Conservation (phyloP, 23 red algal species). For the Gracilaria caudata region DNA sequence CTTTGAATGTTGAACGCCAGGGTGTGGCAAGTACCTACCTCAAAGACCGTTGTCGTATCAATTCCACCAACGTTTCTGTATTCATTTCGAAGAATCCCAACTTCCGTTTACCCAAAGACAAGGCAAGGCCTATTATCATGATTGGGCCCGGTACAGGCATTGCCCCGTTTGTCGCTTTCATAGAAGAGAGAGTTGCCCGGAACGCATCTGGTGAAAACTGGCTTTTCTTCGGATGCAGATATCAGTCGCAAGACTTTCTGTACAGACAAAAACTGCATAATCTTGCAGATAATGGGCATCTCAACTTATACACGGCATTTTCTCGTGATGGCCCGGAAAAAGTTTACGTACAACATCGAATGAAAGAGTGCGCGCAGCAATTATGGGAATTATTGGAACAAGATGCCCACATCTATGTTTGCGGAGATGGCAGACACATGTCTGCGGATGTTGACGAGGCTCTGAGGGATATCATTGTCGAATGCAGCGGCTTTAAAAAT, state of each 20-base stretch:
- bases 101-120: slow-evolving; percentile 84
- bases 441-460: slow-evolving; percentile 88
- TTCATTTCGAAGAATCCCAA: slow-evolving; percentile 67
- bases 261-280: slow-evolving; percentile 62
- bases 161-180: slow-evolving; percentile 68
- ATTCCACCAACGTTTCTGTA: slow-evolving; percentile 25
- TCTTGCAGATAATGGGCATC: slow-evolving; percentile 25
- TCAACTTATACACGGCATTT: slow-evolving; percentile 86
- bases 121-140: slow-evolving; percentile 74
- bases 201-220: slow-evolving; percentile 53
- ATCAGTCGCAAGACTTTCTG: slow-evolving; percentile 86
- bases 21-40: slow-evolving; percentile 78
- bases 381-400: slow-evolving; percentile 74
- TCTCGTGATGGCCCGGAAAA: slow-evolving; percentile 81
- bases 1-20: slow-evolving; percentile 39
- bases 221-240: slow-evolving; percentile 94
- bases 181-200: slow-evolving; percentile 59
- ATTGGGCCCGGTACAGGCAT: slow-evolving; percentile 96
- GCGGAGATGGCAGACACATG: slow-evolving; percentile 94
- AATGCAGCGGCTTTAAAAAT: slow-evolving; percentile 6
- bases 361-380: slow-evolving; percentile 56
- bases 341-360: slow-evolving; percentile 84
- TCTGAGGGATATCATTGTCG: slow-evolving; percentile 51
- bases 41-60: slow-evolving; percentile 50
- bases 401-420: slow-evolving; percentile 87